phyloP scores from a whole-genome alignment of 495 filamentous ascomycete species.

The Neurospora terricola region DNA sequence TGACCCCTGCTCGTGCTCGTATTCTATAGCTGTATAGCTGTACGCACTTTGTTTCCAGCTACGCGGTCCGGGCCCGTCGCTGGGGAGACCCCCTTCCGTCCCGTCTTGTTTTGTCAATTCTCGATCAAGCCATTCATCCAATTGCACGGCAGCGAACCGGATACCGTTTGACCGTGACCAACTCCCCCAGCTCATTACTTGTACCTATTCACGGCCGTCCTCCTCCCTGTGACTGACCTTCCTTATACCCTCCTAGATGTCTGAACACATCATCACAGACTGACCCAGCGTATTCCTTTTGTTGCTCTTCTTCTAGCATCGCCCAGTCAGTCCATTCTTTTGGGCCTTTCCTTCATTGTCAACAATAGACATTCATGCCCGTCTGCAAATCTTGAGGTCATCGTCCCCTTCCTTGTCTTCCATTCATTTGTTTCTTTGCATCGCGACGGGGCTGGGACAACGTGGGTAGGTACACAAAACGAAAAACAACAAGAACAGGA shows the following conservation, averaged over 20 bases:
- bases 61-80: neutral
- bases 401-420: neutral
- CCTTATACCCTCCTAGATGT: neutral
- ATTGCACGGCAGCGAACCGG: neutral
- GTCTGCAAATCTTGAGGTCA: too few species aligned
- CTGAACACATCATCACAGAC: neutral
- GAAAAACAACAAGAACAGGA: neutral
- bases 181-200: neutral
- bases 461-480: neutral
- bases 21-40: too few species aligned
- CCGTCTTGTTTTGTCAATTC: neutral
- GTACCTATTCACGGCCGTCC: neutral
- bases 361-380: neutral
- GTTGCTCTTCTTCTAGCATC: neutral
- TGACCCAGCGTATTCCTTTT: neutral
- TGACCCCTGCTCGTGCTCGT: too few species aligned
- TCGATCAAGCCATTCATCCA: neutral
- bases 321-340: neutral
- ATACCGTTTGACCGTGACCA: neutral
- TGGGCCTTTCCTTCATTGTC: neutral
- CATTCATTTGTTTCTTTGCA: neutral
- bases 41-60: neutral
- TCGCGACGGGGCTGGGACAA: neutral
- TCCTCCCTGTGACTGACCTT: neutral
- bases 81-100: neutral